Evolutionary conservation across 2,329 filamentous ascomycete genomes (phyloP), one percentile per base, ranked within the genome.

Genomic region (Calonectria pseudoturangicola): DNA sequence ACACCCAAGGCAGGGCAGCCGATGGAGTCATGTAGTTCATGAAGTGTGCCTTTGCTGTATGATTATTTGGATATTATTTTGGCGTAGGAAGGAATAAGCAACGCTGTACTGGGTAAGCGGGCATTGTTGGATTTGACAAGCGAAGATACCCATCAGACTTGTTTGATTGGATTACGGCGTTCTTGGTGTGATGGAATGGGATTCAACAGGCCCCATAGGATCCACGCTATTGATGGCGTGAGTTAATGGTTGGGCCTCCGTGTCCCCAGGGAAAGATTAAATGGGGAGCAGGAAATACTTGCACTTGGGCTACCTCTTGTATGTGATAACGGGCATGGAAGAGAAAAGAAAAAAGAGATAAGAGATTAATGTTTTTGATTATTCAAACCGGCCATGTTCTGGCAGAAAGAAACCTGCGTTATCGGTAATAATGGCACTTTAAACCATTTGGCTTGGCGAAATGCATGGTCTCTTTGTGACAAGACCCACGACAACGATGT

Each of bases 141-240:
- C 25, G 47, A 39, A 60, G 36, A 60, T 60, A 60, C 54, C 70
- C 70, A 72, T 66, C 48, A 60, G 30, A n/a, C 41, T 58, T 72
- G 58, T 48, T 64, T 71, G 50, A 58, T 56, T 21, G 25, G 56
- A 45, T 13, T 16, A 50, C 50, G 70, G 70, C 65, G 70, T 72
- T 68, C 45, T 48, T 27, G 45, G 64, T 27, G 25, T 25, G 43
- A 25, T 50, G 28, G 43, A 33, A 36, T 28, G 41, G 45, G 43
- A 10, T 30, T 33, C 28, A 58, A 48, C 48, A 39, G 10, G 25
- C 41, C 28, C 25, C 25, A 30, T 41, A 16, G 12, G 18, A 21
- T 60, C 13, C 16, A 41, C 6, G 16, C 33, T 41, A 25, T 10
- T 60, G 39, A 60, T 60, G 39, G 25, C 54, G 39, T 60, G 33